These are phyloP conservation scores for Acacia acuminata DNA, from an alignment of 306 rosid species.

Conservation along the genomic window DNA sequence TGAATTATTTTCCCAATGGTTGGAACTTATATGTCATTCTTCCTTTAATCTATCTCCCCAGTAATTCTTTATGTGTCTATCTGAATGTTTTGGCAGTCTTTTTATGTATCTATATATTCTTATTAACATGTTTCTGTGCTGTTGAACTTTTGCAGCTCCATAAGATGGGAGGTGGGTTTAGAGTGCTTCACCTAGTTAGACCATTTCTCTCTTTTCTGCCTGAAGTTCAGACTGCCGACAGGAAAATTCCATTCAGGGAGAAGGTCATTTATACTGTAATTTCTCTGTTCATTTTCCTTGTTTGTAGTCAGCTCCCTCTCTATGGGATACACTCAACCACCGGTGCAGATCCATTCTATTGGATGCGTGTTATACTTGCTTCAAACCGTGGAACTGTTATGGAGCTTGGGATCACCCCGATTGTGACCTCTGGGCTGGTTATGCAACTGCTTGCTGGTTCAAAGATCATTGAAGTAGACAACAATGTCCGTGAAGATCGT, in stretches of 20 bases:
- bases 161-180: slow-evolving; percentile 94
- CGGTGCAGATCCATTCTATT: slow-evolving; percentile 93
- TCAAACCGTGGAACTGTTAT: slow-evolving; percentile 93
- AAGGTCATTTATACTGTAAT: slow-evolving; percentile 93
- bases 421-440: slow-evolving; percentile 87
- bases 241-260: slow-evolving; percentile 89
- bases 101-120: slow-evolving; percentile 9
- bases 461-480: slow-evolving; percentile 88
- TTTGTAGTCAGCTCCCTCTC: slow-evolving; percentile 92
- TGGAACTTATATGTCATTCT: no score
- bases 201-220: slow-evolving; percentile 92
- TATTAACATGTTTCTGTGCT: slow-evolving; percentile 30
- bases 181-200: slow-evolving; percentile 91
- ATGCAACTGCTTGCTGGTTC: slow-evolving; percentile 95
- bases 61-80: background rate
- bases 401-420: slow-evolving; percentile 97
- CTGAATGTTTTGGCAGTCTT: background rate
- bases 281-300: slow-evolving; percentile 84
- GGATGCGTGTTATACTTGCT: slow-evolving; percentile 98
- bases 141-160: slow-evolving; percentile 42
- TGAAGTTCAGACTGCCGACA: slow-evolving; percentile 90
- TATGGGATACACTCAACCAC: slow-evolving; percentile 97
- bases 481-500: slow-evolving; percentile 92
- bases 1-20: no score
- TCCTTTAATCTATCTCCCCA: background rate